Conservation (phyloP, 2,329 filamentous ascomycete species). For the Pyrenochaeta sp. region DNA sequence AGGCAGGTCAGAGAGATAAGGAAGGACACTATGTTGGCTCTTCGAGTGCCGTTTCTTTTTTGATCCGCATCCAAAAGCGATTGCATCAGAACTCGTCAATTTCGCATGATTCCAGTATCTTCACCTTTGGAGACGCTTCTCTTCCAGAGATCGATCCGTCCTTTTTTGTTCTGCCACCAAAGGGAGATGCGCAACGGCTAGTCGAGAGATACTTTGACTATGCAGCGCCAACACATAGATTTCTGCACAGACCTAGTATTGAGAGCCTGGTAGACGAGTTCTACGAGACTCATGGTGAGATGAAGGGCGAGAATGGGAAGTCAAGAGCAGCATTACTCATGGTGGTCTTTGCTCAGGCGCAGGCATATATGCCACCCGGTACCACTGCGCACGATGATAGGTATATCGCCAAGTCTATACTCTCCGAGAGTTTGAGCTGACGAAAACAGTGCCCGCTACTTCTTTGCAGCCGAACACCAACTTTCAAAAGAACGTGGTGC, state of each 20-base stretch:
- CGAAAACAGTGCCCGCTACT: slow-evolving; percentile 49
- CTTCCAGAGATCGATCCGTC: slow-evolving; percentile 55
- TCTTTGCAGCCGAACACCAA: slow-evolving; percentile 53
- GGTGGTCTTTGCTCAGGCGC: slow-evolving; percentile 62
- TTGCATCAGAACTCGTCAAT: slow-evolving; percentile 51
- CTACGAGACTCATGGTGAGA: slow-evolving; percentile 54
- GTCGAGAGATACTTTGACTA: slow-evolving; percentile 66
- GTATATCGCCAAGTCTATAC: slow-evolving; percentile 9
- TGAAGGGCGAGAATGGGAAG: slow-evolving; percentile 51
- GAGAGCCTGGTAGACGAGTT: slow-evolving; percentile 55
- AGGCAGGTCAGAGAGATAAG: slow-evolving; percentile 50
- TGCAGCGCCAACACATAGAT: slow-evolving; percentile 66
- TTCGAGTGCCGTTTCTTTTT: slow-evolving; percentile 58
- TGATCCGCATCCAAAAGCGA: slow-evolving; percentile 59
- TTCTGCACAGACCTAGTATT: slow-evolving; percentile 64
- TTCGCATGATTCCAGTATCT: slow-evolving; percentile 55
- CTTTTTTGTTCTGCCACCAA: slow-evolving; percentile 54
- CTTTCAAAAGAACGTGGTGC: slow-evolving; percentile 60
- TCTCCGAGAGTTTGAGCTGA: background rate
- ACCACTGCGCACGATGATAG: slow-evolving; percentile 36
- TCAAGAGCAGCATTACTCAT: slow-evolving; percentile 58
- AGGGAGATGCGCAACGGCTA: slow-evolving; percentile 52
- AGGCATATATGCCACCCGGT: slow-evolving; percentile 50
- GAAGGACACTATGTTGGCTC: slow-evolving; percentile 60
- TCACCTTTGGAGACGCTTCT: slow-evolving; percentile 60